These are phyloP conservation scores for Phialophora tarda DNA, from an alignment of 2,329 filamentous ascomycete genomes.

Conservation along the genomic window DNA sequence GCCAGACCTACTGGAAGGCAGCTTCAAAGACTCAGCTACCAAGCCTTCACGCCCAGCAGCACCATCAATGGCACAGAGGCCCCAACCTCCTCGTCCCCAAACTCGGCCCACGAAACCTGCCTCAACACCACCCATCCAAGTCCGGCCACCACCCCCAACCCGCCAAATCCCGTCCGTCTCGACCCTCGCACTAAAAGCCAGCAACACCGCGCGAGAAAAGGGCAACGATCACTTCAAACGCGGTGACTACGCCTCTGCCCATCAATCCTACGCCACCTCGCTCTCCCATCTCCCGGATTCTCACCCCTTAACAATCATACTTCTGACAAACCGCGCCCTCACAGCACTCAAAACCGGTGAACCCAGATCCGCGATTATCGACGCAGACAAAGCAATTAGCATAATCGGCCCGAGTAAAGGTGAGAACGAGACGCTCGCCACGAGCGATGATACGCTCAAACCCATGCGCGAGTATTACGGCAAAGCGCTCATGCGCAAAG, in stretches of 20 bases:
- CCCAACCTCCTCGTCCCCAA: slow-evolving; percentile 44
- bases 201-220: slow-evolving; percentile 75
- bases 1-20: slow-evolving; percentile 68
- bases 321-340: slow-evolving; percentile 88
- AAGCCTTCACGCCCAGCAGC: slow-evolving; percentile 41
- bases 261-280: slow-evolving; percentile 79
- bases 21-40: slow-evolving; percentile 33
- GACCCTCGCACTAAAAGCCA: slow-evolving; percentile 71
- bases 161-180: slow-evolving; percentile 69
- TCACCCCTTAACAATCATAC: slow-evolving; percentile 85
- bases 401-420: slow-evolving; percentile 82
- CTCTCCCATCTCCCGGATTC: slow-evolving; percentile 73
- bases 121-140: slow-evolving; percentile 14
- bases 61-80: slow-evolving; percentile 43
- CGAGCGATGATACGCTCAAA: slow-evolving; percentile 66
- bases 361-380: slow-evolving; percentile 81
- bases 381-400: slow-evolving; percentile 79
- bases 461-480: slow-evolving; percentile 93
- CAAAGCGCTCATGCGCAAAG: slow-evolving; percentile 92
- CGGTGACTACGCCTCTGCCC: slow-evolving; percentile 87
- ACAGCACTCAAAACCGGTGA: slow-evolving; percentile 91
- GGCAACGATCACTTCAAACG: slow-evolving; percentile 92
- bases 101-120: slow-evolving; percentile 24
- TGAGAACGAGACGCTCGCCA: slow-evolving; percentile 75
- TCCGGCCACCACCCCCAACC: slow-evolving; percentile 48